A percentile compares a stretch with the other conserved stretches of the same genome.
Evolutionary conservation across 192 early-diverging fungal species (phyloP).

Genomic region (Podila epigama): DNA sequence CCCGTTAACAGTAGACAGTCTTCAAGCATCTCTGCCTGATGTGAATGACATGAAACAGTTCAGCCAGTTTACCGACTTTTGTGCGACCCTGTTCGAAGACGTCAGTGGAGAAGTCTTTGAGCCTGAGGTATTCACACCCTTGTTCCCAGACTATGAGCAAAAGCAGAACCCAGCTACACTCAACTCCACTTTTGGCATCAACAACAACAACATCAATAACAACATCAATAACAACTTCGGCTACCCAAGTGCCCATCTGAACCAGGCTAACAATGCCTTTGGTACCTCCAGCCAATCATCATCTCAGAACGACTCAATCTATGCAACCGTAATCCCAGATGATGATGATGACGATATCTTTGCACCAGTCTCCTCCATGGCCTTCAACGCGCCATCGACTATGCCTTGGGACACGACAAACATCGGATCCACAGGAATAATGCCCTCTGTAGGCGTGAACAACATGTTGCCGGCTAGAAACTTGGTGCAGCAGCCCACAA

Average conservation of each 20-base stretch:
- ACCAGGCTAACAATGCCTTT: not conserved
- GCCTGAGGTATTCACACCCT: slow-evolving; percentile 27
- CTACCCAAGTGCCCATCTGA: not conserved
- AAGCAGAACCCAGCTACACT: slow-evolving; percentile 26
- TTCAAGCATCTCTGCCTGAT: slow-evolving; percentile 20
- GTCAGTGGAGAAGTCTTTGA: slow-evolving; percentile 48
- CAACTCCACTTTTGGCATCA: slow-evolving; percentile 11
- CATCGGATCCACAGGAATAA: not conserved
- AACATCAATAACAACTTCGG: slow-evolving; percentile 2
- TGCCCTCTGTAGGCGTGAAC: slow-evolving; percentile 19
- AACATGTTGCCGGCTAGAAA: not conserved
- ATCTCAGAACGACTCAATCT: slow-evolving; percentile 25
- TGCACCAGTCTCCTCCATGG: not conserved
- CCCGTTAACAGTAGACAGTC: slow-evolving; percentile 25
- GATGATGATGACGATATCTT: slow-evolving; percentile 10
- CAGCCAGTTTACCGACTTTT: slow-evolving; percentile 42
- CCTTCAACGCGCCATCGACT: slow-evolving; percentile 3
- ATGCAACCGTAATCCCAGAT: slow-evolving; percentile 24
- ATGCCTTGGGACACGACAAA: slow-evolving; percentile 17
- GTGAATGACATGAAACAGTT: slow-evolving; percentile 35
- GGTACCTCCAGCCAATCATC: not conserved
- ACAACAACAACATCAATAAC: not conserved
- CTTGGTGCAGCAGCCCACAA: slow-evolving; percentile 10
- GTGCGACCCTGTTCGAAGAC: slow-evolving; percentile 38
- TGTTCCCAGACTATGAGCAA: slow-evolving; percentile 39